Base-by-base conservation (phyloP, 495 filamentous ascomycete genomes). In the Amphirosellinia nigrospora region DNA sequence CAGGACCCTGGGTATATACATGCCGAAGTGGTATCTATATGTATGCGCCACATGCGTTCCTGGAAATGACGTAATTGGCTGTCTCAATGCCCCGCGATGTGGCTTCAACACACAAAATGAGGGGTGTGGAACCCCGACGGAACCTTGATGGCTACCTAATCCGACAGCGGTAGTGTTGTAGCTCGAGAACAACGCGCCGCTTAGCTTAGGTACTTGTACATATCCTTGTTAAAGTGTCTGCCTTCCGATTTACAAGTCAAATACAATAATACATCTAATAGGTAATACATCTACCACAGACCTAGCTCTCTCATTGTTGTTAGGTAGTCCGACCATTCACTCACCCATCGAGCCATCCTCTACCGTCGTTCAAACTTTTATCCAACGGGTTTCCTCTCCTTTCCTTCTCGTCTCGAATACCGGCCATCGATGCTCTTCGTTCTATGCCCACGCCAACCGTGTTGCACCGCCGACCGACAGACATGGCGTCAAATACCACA, bases 21-120 rank as follows among this genome's bases (percentile, higher is more conserved):
- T n/a, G n/a, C n/a, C n/a, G n/a, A n/a, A n/a, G n/a, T n/a, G n/a
- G n/a, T n/a, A n/a, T n/a, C n/a, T n/a, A n/a, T n/a, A n/a, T n/a
- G n/a, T n/a, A 36, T 70, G 26, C 48, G 59, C 68, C 59, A 70
- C 59, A 32, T 64, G 9, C 7, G 23, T 21, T 15, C 23, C n/a
- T 16, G 5, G n/a, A 39, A 39, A 70, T 70, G 68, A 70, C 68
- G 68, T 70, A 70, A 48, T 48, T 41, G 23, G n/a, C 43, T 38
- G 11, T 19, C 1, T 15, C 28, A 45, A n/a, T 71, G 43, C 69
- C 69, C 69, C 69, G 62, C 69, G 48, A 66, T 58, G 62, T 71
- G 69, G 69, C 61, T 60, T 50, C 5, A 19, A 59, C 30, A 26
- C 30, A 26, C 38, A 10, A 4, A 36, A 50, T 6, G 69, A 41